Base-by-base conservation (phyloP, 2,329 filamentous ascomycete genomes). In the Exophiala sideris region DNA sequence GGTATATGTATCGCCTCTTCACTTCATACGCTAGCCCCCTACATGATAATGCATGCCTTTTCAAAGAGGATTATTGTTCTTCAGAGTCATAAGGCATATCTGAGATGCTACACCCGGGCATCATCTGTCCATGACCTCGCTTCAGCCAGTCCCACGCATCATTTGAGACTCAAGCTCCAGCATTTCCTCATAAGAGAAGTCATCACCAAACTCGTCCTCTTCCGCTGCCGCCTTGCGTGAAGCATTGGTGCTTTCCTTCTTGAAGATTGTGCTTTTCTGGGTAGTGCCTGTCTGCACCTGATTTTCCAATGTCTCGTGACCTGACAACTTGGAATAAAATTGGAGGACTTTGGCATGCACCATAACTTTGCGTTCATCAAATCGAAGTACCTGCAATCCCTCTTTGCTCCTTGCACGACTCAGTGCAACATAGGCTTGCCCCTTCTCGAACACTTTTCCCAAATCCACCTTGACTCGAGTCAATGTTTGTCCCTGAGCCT, bases 391-490 rank as follows among this genome's bases (percentile, higher is more conserved):
- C 67, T 96, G 90, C 16, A 99, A 75, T 1, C 94, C 94, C 14
- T 84, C 80, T 74, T 96, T 91, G 54, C 81, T 88, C 1, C 90
- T 95, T 11, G 94, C 94, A 71, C 94, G 88, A 76, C 89, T 95
- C 11, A 99, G 82, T 48, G 94, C 94, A 48, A 99, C 94, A 67
- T 99, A 99, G 5, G 94, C 94, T 70, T 99, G 94, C 0, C 94
- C 94, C 71, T 96, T 96, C 69, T 99, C 94, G 65, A 99, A 99
- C 1, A 96, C 89, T 58, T 84, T 87, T 29, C 90, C 88, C 0
- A 99, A 78, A 68, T 99, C 91, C 21, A 99, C 94, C 67, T 95
- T 95, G 56, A 99, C 94, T 47, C 92, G 81, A 66, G 95, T 91
- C 21, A 96, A 76, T 33, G 92, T 97, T 70, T 97, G 92, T 1